phyloP scores from a whole-genome alignment of 208 protist species.

The Crithidia sp. region DNA sequence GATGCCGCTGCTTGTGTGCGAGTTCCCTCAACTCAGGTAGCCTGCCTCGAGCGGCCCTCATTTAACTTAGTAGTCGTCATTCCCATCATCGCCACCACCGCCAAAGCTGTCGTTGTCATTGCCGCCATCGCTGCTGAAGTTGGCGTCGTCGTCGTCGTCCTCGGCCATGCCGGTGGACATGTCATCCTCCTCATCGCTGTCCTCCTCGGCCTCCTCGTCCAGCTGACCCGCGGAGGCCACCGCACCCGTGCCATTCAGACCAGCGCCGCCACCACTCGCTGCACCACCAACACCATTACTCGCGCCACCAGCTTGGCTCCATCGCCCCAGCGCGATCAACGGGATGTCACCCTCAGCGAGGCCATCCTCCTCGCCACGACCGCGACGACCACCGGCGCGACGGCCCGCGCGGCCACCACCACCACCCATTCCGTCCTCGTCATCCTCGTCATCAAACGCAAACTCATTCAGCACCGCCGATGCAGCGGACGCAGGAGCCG shows the following conservation, averaged over 20 bases:
- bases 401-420: not conserved
- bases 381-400: slow-evolving; percentile 15
- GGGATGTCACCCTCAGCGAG: slow-evolving; percentile 20
- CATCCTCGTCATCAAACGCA: slow-evolving; percentile 39
- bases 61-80: slow-evolving; percentile 45
- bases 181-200: slow-evolving; percentile 56
- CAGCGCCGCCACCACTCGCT: not conserved
- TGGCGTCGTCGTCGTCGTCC: slow-evolving; percentile 71
- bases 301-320: slow-evolving; percentile 1
- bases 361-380: slow-evolving; percentile 35
- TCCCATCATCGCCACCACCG: slow-evolving; percentile 53
- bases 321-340: slow-evolving; percentile 18
- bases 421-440: slow-evolving; percentile 11
- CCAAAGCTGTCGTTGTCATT: slow-evolving; percentile 48
- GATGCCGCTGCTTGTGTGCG: too few relatives aligned
- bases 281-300: not conserved
- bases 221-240: slow-evolving; percentile 3
- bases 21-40: too few relatives aligned
- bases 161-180: slow-evolving; percentile 44
- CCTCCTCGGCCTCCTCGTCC: slow-evolving; percentile 25
- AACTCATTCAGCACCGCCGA: slow-evolving; percentile 16
- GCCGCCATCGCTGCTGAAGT: slow-evolving; percentile 34
- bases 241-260: not conserved
- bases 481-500: not conserved
- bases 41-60: not conserved